Percentiles rank a stretch among this genome's conserved stretches.
Conservation (phyloP, 805 yeast genomes). For the Candida andamanensis region DNA sequence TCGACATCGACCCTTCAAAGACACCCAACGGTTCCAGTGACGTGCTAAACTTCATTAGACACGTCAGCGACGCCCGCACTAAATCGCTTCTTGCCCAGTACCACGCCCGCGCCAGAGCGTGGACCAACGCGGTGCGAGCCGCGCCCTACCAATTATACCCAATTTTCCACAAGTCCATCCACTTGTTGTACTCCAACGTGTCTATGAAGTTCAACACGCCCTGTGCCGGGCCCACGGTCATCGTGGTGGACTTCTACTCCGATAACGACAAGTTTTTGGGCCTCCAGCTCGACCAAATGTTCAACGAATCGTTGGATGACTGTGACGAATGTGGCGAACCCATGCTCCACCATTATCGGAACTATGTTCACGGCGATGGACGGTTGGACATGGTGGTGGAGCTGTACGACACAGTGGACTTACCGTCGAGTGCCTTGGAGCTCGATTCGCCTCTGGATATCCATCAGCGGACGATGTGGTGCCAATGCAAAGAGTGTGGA, state of each 20-base stretch:
- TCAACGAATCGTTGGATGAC: conserved; percentile 55
- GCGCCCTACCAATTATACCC: conserved; percentile 39
- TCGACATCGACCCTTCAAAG: conserved; percentile 19
- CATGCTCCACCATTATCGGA: conserved; percentile 69
- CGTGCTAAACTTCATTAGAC: conserved; percentile 32
- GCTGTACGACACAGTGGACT: conserved; percentile 25
- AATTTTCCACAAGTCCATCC: conserved; percentile 66
- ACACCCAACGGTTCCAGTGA: conserved; percentile 37
- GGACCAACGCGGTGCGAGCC: conserved; percentile 35
- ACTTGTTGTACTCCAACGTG: conserved; percentile 75
- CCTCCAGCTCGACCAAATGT: conserved; percentile 75
- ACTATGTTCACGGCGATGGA: conserved; percentile 85
- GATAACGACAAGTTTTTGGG: conserved; percentile 90
- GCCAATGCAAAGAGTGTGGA: conserved; percentile 77
- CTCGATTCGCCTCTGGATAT: conserved; percentile 19
- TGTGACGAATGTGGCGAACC: conserved; percentile 81
- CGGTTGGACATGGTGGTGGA: conserved; percentile 76
- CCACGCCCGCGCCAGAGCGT: conserved; percentile 41
- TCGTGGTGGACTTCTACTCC: conserved; percentile 81
- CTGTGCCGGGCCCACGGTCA: conserved; percentile 85
- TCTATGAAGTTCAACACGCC: conserved; percentile 84
- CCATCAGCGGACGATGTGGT: conserved; percentile 78
- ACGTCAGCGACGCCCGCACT: conserved; percentile 28
- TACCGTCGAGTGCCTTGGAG: too few species aligned
- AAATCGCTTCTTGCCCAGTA: conserved; percentile 49